These are phyloP conservation scores for Tolypocladium endophyticum DNA, from an alignment of 2,329 filamentous ascomycete genomes.

Conservation along the genomic window DNA sequence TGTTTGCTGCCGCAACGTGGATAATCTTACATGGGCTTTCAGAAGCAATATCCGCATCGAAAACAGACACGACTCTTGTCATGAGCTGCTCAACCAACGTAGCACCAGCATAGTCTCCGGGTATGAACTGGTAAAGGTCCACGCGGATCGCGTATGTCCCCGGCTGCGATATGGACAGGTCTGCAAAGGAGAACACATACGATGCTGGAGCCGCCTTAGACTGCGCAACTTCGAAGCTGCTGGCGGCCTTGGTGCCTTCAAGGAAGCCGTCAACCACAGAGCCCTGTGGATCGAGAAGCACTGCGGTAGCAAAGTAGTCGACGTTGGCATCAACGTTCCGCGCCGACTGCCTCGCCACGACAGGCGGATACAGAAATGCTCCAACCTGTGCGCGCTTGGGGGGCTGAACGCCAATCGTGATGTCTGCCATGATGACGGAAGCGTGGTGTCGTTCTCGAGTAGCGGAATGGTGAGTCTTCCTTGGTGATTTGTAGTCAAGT, in stretches of 20 bases:
- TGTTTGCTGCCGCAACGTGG: not conserved
- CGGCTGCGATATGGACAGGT: conserved; percentile 10
- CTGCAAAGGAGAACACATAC: conserved; percentile 14
- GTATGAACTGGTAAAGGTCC: conserved; percentile 15
- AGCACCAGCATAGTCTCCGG: conserved; percentile 3
- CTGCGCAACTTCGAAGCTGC: conserved; percentile 7
- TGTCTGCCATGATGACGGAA: conserved; percentile 4
- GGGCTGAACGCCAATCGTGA: conserved; percentile 13
- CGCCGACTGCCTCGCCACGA: conserved; percentile 9
- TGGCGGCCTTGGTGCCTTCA: conserved; percentile 8
- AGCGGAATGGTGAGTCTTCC: not conserved
- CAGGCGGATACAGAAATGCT: conserved; percentile 10
- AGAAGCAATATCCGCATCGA: conserved; percentile 2
- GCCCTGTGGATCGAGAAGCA: conserved; percentile 10
- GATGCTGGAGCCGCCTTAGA: conserved; percentile 3
- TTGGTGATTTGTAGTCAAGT: not conserved
- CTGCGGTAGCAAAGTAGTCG: conserved; percentile 16
- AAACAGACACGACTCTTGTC: conserved; percentile 7
- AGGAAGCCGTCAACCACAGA: conserved; percentile 10
- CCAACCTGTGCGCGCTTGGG: conserved; percentile 8
- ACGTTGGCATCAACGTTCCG: not conserved
- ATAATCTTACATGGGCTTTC: conserved; percentile 5
- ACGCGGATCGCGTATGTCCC: conserved; percentile 17
- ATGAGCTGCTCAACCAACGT: conserved; percentile 8
- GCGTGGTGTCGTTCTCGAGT: not conserved